phyloP scores from a whole-genome alignment of 306 rosid genomes.

The Vigna angularis region DNA sequence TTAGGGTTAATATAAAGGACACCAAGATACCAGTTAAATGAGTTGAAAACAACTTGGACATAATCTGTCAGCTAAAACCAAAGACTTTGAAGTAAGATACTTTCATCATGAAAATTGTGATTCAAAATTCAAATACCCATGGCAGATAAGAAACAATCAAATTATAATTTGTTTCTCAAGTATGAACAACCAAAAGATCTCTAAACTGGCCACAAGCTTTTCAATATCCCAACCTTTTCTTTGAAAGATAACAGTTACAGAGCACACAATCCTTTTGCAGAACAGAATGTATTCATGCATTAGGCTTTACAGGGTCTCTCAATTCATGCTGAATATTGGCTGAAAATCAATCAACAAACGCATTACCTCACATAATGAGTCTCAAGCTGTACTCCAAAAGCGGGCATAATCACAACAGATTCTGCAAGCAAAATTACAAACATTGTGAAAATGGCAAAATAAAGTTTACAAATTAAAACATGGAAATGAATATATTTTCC shows the following conservation, averaged over 20 bases:
- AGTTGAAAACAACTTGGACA: constrained; percentile 21
- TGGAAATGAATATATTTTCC: neutral
- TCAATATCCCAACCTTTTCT: constrained; percentile 20
- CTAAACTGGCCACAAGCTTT: constrained; percentile 2
- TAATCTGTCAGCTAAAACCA: constrained; percentile 29
- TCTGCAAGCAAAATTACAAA: constrained; percentile 55
- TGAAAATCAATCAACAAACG: constrained; percentile 29
- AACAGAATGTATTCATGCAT: constrained; percentile 3
- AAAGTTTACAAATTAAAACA: constrained; percentile 22
- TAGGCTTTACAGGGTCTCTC: constrained; percentile 1
- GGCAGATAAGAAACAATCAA: constrained; percentile 5
- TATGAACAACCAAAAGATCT: constrained; percentile 29
- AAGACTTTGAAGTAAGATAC: neutral
- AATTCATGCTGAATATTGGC: neutral
- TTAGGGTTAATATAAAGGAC: constrained; percentile 7
- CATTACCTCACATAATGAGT: constrained; percentile 74
- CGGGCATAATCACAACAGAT: constrained; percentile 84
- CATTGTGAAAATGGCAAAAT: constrained; percentile 28
- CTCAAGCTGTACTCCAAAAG: constrained; percentile 94
- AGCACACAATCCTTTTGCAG: constrained; percentile 11
- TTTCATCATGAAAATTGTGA: neutral
- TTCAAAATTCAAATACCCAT: constrained; percentile 4
- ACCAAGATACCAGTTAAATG: constrained; percentile 26
- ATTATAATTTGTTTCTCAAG: neutral
- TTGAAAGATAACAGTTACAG: neutral